These are phyloP conservation scores for Rhodotorula diobovata DNA, from an alignment of 768 basidiomycete genomes.

Conservation along the genomic window DNA sequence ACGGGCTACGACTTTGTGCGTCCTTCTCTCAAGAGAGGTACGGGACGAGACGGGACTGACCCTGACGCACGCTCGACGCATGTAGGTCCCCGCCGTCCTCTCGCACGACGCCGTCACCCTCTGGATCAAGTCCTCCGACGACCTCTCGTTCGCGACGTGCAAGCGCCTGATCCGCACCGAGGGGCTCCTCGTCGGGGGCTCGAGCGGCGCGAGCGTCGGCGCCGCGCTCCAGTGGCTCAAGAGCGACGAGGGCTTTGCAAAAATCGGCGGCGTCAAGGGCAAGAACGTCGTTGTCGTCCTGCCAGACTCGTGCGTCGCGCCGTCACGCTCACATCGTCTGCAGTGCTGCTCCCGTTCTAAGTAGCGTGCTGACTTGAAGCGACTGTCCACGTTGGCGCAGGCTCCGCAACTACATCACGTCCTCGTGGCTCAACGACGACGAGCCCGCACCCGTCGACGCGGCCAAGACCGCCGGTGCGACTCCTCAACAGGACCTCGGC, in stretches of 20 bases:
- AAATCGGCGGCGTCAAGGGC: conserved; percentile 62
- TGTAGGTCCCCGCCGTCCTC: conserved; percentile 68
- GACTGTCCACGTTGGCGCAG: neutral
- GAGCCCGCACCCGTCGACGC: neutral
- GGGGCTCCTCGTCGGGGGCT: conserved; percentile 87
- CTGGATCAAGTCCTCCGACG: conserved; percentile 76
- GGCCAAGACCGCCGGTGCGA: neutral
- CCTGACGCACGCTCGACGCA: neutral
- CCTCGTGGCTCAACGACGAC: conserved; percentile 36
- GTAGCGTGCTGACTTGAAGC: neutral
- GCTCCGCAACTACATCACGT: conserved; percentile 43
- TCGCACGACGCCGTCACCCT: conserved; percentile 64
- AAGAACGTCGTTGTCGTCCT: conserved; percentile 83
- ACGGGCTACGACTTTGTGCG: conserved; percentile 59
- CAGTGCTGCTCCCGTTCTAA: neutral
- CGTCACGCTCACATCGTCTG: neutral
- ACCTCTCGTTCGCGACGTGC: conserved; percentile 72
- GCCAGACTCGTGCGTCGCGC: conserved; percentile 71
- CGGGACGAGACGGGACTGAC: no score
- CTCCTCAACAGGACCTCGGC: neutral
- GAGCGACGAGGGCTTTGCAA: conserved; percentile 59
- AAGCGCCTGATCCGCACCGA: conserved; percentile 72
- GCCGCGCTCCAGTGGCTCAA: conserved; percentile 73
- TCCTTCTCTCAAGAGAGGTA: conserved; percentile 8
- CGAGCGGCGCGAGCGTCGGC: conserved; percentile 77